Conservation (phyloP, 495 filamentous ascomycete genomes). For the Penicillium samsonianum region DNA sequence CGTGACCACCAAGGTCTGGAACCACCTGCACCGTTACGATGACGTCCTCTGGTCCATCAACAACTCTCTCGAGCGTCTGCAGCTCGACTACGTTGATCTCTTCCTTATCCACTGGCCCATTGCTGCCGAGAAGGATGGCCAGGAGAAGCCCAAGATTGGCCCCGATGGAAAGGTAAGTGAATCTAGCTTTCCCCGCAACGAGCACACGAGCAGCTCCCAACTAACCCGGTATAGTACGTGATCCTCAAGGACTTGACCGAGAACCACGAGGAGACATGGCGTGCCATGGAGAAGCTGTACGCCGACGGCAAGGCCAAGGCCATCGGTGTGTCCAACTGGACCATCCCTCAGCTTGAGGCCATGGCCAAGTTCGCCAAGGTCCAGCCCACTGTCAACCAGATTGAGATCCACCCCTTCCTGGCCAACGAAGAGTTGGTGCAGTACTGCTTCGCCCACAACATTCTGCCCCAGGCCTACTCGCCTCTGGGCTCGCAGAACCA, state of each 20-base stretch:
- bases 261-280: conserved; percentile 74
- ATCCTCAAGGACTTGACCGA: conserved; percentile 61
- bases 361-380: conserved; percentile 66
- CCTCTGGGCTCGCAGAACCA: conserved; percentile 68
- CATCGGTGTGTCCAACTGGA: conserved; percentile 90
- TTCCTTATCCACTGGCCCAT: conserved; percentile 85
- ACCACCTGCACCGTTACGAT: conserved; percentile 65
- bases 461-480: conserved; percentile 74
- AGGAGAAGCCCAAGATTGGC: conserved; percentile 64
- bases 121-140: conserved; percentile 61
- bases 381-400: conserved; percentile 79
- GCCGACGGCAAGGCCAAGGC: conserved; percentile 67
- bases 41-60: conserved; percentile 67
- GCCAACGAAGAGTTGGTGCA: conserved; percentile 69
- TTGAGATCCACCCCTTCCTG: conserved; percentile 92
- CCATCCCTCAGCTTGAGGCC: conserved; percentile 66
- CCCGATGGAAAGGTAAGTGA: conserved; percentile 65
- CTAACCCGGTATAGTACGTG: conserved; percentile 38
- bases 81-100: conserved; percentile 80
- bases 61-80: conserved; percentile 71
- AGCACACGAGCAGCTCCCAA: conserved; percentile 52
- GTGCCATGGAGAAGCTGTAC: conserved; percentile 76
- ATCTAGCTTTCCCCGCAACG: conserved; percentile 14
- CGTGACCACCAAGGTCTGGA: conserved; percentile 76
- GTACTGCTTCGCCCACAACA: conserved; percentile 69